phyloP scores from a whole-genome alignment of 352 stramenopile species.

The Phytophthora lateralis region DNA sequence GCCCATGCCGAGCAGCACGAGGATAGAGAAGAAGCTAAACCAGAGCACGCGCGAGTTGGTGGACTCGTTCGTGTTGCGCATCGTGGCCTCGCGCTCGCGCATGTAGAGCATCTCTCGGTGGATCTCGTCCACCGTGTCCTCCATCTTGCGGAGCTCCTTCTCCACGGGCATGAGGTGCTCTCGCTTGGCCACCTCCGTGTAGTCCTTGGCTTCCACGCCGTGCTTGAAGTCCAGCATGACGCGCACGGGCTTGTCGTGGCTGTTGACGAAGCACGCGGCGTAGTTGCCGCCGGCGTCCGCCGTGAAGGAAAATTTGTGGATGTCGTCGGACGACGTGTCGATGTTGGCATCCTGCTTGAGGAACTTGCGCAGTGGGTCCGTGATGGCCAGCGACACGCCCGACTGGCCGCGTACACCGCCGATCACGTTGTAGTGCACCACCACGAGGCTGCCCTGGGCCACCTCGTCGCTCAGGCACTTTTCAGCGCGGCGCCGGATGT shows the following conservation, averaged over 20 bases:
- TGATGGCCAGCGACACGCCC: slow-evolving; percentile 73
- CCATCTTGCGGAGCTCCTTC: slow-evolving; percentile 90
- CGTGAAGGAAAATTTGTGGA: slow-evolving; percentile 88
- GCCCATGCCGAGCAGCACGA: slow-evolving; percentile 84
- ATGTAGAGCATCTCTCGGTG: slow-evolving; percentile 92
- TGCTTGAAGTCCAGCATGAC: slow-evolving; percentile 90
- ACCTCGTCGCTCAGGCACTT: slow-evolving; percentile 90
- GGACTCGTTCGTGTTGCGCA: slow-evolving; percentile 91
- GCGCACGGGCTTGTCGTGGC: slow-evolving; percentile 70
- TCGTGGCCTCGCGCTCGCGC: slow-evolving; percentile 82
- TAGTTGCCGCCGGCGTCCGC: slow-evolving; percentile 72
- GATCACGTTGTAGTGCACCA: slow-evolving; percentile 86
- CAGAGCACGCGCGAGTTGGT: slow-evolving; percentile 90
- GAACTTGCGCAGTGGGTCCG: slow-evolving; percentile 75
- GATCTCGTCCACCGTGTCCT: slow-evolving; percentile 90
- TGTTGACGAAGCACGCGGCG: slow-evolving; percentile 85
- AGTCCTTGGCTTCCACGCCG: slow-evolving; percentile 89
- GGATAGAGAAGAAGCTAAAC: slow-evolving; percentile 91
- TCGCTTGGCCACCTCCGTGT: slow-evolving; percentile 87
- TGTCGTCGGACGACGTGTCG: slow-evolving; percentile 78
- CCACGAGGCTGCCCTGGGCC: slow-evolving; percentile 73
- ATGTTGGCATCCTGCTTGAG: slow-evolving; percentile 87
- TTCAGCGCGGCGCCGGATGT: slow-evolving; percentile 64
- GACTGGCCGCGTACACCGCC: slow-evolving; percentile 67
- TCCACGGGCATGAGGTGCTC: slow-evolving; percentile 91